Percentiles rank a stretch among this genome's conserved stretches.
phyloP scores from a whole-genome alignment of 352 stramenopile genomes.

The Pythium chondricola region DNA sequence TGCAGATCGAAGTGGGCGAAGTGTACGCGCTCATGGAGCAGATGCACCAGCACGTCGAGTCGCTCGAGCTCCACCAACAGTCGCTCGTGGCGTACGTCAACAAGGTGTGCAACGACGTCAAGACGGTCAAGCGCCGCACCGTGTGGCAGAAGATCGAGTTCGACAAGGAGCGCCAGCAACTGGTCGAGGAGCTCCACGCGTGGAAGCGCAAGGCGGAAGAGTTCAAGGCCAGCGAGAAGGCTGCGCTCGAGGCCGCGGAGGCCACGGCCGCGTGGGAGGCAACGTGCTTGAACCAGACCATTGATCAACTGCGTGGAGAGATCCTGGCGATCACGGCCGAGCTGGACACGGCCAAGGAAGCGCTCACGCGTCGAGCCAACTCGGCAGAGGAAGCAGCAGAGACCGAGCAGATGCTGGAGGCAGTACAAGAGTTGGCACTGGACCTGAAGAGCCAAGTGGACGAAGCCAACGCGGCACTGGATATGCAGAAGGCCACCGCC shows the following conservation, averaged over 20 bases:
- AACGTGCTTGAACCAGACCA: constrained; percentile 21
- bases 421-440: constrained; percentile 15
- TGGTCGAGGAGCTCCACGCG: constrained; percentile 19
- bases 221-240: constrained; percentile 12
- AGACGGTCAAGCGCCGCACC: constrained; percentile 18
- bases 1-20: constrained; percentile 11
- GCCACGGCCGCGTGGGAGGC: constrained; percentile 17
- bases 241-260: constrained; percentile 11
- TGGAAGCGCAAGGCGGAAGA: constrained; percentile 17
- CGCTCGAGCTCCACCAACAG: constrained; percentile 16
- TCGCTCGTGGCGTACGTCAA: constrained; percentile 17
- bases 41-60: constrained; percentile 19
- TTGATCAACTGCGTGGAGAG: constrained; percentile 16
- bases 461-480: constrained; percentile 4
- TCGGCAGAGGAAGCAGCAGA: constrained; percentile 9
- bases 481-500: constrained; percentile 3
- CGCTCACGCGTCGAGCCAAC: constrained; percentile 8
- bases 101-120: constrained; percentile 20
- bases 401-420: constrained; percentile 18
- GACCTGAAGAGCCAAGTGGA: constrained; percentile 17
- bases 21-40: constrained; percentile 17
- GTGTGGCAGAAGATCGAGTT: constrained; percentile 24
- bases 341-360: constrained; percentile 13
- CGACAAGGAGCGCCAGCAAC: constrained; percentile 21
- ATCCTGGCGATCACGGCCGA: constrained; percentile 11